A percentile compares a stretch with the other conserved stretches of the same genome.
Conservation (phyloP, 345 rosid genomes). For the Sonneratia alba region DNA sequence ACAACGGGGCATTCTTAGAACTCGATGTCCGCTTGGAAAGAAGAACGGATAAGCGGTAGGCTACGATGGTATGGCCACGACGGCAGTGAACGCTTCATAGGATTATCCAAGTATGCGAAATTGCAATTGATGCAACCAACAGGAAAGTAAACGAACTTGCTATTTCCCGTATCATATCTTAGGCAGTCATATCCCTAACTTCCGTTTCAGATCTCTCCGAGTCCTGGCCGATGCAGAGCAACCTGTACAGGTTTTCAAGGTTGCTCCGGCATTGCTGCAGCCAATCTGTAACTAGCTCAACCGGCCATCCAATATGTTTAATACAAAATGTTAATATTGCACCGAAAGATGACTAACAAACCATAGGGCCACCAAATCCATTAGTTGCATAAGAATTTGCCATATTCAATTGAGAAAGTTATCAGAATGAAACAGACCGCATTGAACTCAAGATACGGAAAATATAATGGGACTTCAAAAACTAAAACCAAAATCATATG, state of each 20-base stretch:
- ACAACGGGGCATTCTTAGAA: background rate
- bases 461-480: background rate
- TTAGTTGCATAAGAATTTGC: background rate
- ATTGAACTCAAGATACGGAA: background rate
- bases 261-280: background rate
- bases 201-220: background rate
- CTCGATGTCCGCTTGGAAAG: background rate
- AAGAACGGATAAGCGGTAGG: background rate
- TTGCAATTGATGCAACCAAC: background rate
- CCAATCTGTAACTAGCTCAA: background rate
- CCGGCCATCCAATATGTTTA: background rate
- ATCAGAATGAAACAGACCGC: conserved; percentile 1
- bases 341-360: background rate
- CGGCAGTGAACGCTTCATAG: too few relatives aligned
- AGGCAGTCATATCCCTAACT: too few relatives aligned
- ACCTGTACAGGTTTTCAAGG: background rate
- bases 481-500: background rate
- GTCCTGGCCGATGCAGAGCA: background rate
- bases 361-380: background rate
- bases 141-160: background rate
- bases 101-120: too few relatives aligned
- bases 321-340: background rate
- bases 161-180: background rate
- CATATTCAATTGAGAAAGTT: background rate
- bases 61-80: too few relatives aligned